Evolutionary conservation across 1,139 yeast species (phyloP), one percentile per base, ranked within the genome.

Genomic region (Suhomyces terraborum): DNA sequence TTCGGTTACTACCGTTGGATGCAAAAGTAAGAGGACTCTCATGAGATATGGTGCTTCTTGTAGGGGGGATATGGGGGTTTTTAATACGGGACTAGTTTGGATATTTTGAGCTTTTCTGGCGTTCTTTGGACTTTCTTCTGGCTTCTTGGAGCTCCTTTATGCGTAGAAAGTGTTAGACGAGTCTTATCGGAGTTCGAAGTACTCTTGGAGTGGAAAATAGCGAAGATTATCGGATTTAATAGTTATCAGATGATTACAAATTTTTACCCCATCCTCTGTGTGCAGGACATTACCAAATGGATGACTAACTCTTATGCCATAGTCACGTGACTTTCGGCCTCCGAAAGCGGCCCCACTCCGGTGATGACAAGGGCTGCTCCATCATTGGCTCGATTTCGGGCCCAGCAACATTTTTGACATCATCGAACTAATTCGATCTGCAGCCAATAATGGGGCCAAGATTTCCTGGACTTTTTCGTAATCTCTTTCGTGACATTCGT

Each of bases 1-100:
- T 32, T 79, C 75, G 0, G 87, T 78, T 5, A 86, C 89, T 40
- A 81, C 76, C 5, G 87, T 81, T 9, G 94, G 93, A 53, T 85
- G 91, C 38, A 86, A 72, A 40, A 86, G 68, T 32, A 85, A 65
- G 40, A 84, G 62, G 22, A 71, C 66, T 30, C 57, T 58, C 57
- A 59, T 35, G 9, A n/a, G n/a, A n/a, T n/a, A n/a, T n/a, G n/a
- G n/a, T n/a, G n/a, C n/a, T n/a, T n/a, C n/a, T n/a, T n/a, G n/a
- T n/a, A n/a, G n/a, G n/a, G 10, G 8, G 21, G 12, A 16, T n/a
- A 9, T 6, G 16, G 29, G 19, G 29, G n/a, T n/a, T n/a, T n/a
- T 25, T 4, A 25, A 14, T 13, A 28, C n/a, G 21, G 18, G 21
- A 24, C 13, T 32, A 13, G 10, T 8, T 8, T 2, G 6, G n/a